A percentile compares a stretch with the other conserved stretches of the same genome.
phyloP scores from a whole-genome alignment of 2,329 filamentous ascomycete species.

The Diplodia seriata region DNA sequence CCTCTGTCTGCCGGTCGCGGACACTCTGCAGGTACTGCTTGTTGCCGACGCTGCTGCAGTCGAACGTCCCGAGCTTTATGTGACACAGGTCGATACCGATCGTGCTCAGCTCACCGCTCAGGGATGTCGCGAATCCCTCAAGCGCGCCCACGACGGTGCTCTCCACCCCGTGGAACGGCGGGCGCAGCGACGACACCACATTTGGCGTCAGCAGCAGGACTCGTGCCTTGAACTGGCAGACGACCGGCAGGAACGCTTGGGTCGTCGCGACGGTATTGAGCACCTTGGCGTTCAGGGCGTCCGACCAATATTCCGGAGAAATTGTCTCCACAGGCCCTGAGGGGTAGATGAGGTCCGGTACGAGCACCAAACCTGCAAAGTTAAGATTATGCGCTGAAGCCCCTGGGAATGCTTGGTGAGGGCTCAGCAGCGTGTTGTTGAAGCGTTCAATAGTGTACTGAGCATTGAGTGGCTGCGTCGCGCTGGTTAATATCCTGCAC shows the following conservation, averaged over 20 bases:
- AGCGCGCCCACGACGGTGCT: constrained; percentile 84
- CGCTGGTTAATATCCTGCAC: constrained; percentile 35
- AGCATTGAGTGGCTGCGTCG: constrained; percentile 68
- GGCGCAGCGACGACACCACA: constrained; percentile 79
- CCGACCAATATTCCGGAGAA: constrained; percentile 81
- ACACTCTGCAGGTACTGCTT: constrained; percentile 50
- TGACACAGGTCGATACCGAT: constrained; percentile 82
- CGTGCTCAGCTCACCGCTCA: constrained; percentile 79
- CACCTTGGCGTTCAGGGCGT: constrained; percentile 90
- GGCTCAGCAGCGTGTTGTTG: constrained; percentile 71
- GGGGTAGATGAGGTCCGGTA: constrained; percentile 79
- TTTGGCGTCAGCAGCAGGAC: constrained; percentile 80
- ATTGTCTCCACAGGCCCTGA: constrained; percentile 86
- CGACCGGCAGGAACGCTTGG: constrained; percentile 75
- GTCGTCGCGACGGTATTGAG: constrained; percentile 87
- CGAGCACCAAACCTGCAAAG: constrained; percentile 80
- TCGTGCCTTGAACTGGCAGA: constrained; percentile 64
- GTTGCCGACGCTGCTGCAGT: constrained; percentile 70
- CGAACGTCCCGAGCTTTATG: constrained; percentile 89
- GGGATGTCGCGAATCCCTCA: constrained; percentile 81
- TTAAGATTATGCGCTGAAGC: constrained; percentile 77
- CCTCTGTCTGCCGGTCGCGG: constrained; percentile 44
- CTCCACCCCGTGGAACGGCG: constrained; percentile 84
- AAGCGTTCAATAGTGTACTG: constrained; percentile 75
- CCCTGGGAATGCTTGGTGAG: constrained; percentile 77